phyloP scores from a whole-genome alignment of 768 basidiomycete genomes.

The Leccinum fibrillosum region DNA sequence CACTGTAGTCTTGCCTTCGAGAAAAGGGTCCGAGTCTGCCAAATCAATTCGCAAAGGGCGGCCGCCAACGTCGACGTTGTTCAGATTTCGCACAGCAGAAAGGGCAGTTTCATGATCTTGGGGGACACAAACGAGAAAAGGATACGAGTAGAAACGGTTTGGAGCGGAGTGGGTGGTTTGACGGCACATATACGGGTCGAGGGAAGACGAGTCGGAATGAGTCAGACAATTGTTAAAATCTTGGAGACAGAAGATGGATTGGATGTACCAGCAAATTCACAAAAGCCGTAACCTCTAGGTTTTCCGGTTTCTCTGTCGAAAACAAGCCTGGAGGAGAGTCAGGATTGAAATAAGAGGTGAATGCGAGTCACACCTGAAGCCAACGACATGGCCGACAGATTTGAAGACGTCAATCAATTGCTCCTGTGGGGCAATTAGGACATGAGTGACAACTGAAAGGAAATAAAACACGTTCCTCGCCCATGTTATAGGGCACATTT shows the following conservation, averaged over 20 bases:
- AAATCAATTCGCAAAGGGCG: constrained; percentile 92
- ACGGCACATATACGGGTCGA: not conserved
- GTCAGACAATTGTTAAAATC: constrained; percentile 36
- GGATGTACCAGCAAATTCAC: constrained; percentile 84
- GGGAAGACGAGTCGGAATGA: constrained; percentile 24
- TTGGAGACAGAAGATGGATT: constrained; percentile 28
- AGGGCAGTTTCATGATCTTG: constrained; percentile 93
- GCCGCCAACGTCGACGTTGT: constrained; percentile 89
- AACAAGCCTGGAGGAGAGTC: constrained; percentile 54
- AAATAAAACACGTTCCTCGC: constrained; percentile 45
- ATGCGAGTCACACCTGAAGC: constrained; percentile 64
- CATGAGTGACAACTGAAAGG: not conserved
- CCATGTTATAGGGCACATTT: constrained; percentile 90
- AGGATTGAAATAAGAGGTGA: not conserved
- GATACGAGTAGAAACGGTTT: constrained; percentile 11
- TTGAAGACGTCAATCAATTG: constrained; percentile 87
- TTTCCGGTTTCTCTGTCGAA: constrained; percentile 94
- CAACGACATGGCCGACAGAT: constrained; percentile 82
- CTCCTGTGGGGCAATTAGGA: constrained; percentile 43
- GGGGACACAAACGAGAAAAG: constrained; percentile 9
- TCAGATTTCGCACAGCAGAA: constrained; percentile 94
- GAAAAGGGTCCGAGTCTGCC: constrained; percentile 89
- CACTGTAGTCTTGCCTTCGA: constrained; percentile 87
- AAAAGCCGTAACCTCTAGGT: constrained; percentile 91
- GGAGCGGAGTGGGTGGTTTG: constrained; percentile 4